Evolutionary conservation across 192 early-diverging fungal species (phyloP).

Genomic region (Dissophora ornata): DNA sequence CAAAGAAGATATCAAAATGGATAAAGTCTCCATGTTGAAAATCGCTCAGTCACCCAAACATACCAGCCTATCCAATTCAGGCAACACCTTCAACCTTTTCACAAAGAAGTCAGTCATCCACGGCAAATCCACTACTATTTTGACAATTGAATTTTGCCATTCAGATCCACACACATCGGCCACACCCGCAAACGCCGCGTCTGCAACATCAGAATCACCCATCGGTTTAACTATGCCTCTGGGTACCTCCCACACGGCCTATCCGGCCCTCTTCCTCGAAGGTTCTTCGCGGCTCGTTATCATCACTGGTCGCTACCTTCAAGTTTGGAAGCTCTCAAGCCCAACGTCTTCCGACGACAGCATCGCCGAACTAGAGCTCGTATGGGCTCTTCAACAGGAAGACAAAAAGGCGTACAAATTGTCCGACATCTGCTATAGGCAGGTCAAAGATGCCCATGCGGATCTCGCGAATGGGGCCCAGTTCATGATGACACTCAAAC

Average conservation of each 20-base stretch:
- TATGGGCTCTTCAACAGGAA: not conserved
- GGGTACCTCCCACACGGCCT: not conserved
- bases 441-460: not conserved
- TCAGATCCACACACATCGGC: too few species aligned
- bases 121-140: too few species aligned
- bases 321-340: not conserved
- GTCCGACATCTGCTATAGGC: not conserved
- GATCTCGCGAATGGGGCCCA: not conserved
- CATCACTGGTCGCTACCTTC: not conserved
- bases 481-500: not conserved
- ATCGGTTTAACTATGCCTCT: constrained; percentile 5
- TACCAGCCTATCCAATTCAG: too few species aligned
- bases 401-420: not conserved
- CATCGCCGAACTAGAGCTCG: not conserved
- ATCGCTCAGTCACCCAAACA: too few species aligned
- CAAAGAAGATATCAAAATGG: too few species aligned
- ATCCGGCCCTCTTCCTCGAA: not conserved
- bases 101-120: too few species aligned
- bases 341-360: not conserved
- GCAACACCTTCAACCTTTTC: too few species aligned
- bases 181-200: too few species aligned
- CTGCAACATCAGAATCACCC: too few species aligned
- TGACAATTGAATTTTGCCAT: too few species aligned
- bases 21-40: too few species aligned
- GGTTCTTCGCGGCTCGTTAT: not conserved